Evolutionary conservation across 2,329 filamentous ascomycete species (phyloP), one percentile per base, ranked within the genome.

Genomic region (Beauveria rudraprayagi): DNA sequence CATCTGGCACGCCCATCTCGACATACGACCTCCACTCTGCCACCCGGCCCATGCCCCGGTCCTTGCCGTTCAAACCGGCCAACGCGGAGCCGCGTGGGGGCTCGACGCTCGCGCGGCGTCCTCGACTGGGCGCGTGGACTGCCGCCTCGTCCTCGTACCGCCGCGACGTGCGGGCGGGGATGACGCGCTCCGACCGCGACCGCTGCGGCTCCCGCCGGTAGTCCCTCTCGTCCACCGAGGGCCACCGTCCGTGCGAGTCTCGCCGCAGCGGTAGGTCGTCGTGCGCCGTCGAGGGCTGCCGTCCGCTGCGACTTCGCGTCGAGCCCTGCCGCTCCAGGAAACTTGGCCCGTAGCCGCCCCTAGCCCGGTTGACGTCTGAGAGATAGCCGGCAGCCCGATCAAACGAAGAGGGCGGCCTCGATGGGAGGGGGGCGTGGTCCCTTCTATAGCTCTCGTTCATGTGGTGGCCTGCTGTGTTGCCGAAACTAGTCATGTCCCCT

Each of bases 361-460:
- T 74, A 9, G 74, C 74, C 37, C 76, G 75, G 60, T 72, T 77
- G n/a, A 75, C 75, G 1, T 75, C 76, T 1, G 73, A 68, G 43
- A 78, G 72, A 65, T 83, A 82, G 60, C 78, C 76, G 10, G 69
- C 68, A 11, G 71, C 63, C 44, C 66, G 68, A 24, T 70, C 74
- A 24, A 60, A 67, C 63, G 37, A 66, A 62, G 37, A 61, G 61
- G 40, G 65, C 65, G 34, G 71, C 65, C 24, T 68, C 61, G 63
- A 51, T 30, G 62, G 41, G 26, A 60, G 60, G 50, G 68, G 62
- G 8, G 14, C 56, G 26, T 44, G 47, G 24, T 61, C 52, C 57
- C 74, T 73, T 52, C 77, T 72, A 63, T 84, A 86, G 63, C 84
- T 77, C 30, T 87, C 83, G 62, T 85, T 85, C 78, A 85, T 80